Percentiles rank a stretch among this genome's conserved stretches.
phyloP scores from a whole-genome alignment of 2,329 filamentous ascomycete genomes.

The Botrytis tulipae region DNA sequence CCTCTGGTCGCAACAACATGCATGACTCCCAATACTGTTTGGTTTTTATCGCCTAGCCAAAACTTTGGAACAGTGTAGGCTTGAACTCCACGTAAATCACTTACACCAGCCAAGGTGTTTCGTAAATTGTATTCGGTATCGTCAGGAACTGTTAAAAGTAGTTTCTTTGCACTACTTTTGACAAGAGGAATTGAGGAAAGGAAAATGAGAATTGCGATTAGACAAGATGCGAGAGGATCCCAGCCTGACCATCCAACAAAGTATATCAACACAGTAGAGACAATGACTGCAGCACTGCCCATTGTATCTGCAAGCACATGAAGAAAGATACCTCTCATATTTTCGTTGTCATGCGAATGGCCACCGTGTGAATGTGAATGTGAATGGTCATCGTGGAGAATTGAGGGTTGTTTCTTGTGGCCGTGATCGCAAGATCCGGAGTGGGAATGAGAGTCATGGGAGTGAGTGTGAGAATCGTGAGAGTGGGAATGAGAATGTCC shows the following conservation, averaged over 20 bases:
- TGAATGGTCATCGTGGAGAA: slow-evolving; percentile 34
- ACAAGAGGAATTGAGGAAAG: slow-evolving; percentile 89
- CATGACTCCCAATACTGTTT: slow-evolving; percentile 74
- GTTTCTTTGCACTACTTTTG: slow-evolving; percentile 74
- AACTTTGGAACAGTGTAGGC: slow-evolving; percentile 87
- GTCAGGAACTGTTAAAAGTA: slow-evolving; percentile 82
- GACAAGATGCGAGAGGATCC: slow-evolving; percentile 89
- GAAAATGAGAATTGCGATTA: slow-evolving; percentile 92
- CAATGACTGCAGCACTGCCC: slow-evolving; percentile 90
- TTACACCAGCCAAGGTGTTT: slow-evolving; percentile 80
- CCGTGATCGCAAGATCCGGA: slow-evolving; percentile 32
- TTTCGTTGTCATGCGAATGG: slow-evolving; percentile 77
- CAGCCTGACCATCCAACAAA: slow-evolving; percentile 89
- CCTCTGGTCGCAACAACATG: slow-evolving; percentile 75
- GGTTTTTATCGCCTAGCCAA: slow-evolving; percentile 75
- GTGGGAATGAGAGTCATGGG: slow-evolving; percentile 28
- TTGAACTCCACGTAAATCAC: slow-evolving; percentile 77
- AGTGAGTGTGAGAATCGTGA: slow-evolving; percentile 33
- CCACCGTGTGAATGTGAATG: slow-evolving; percentile 39
- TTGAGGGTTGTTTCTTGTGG: slow-evolving; percentile 23
- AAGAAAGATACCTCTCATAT: slow-evolving; percentile 96
- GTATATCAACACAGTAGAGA: slow-evolving; percentile 84
- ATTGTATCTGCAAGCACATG: slow-evolving; percentile 94
- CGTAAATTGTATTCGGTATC: slow-evolving; percentile 85
- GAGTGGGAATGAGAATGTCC: slow-evolving; percentile 37